Evolutionary conservation across 2,329 filamentous ascomycete species (phyloP).

Genomic region (Penicillium rolfsii): DNA sequence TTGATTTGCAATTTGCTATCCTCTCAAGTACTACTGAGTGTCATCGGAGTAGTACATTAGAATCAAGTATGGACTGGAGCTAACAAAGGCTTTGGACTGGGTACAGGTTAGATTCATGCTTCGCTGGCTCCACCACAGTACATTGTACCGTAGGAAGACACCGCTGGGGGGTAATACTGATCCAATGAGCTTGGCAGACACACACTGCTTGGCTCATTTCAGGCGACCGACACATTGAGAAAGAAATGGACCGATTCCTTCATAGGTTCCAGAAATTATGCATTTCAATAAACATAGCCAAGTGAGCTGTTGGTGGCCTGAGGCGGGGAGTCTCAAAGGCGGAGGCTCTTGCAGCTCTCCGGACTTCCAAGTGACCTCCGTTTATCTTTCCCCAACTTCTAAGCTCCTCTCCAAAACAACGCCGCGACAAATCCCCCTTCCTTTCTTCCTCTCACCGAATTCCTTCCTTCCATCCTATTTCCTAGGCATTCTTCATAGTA

Average conservation of each 20-base stretch:
- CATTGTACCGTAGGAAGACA: background rate
- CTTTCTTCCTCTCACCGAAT: slow-evolving; percentile 8
- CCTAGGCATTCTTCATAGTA: slow-evolving; percentile 7
- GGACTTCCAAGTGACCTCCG: slow-evolving; percentile 3
- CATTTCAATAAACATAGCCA: background rate
- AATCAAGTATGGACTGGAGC: background rate
- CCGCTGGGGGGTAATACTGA: background rate
- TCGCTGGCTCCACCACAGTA: background rate
- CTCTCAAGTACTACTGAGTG: background rate
- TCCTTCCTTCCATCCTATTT: background rate
- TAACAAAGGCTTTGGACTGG: no score
- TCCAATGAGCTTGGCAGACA: background rate
- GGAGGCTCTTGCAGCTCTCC: slow-evolving; percentile 21
- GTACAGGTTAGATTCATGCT: background rate
- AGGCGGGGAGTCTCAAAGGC: slow-evolving; percentile 19
- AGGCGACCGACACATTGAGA: background rate
- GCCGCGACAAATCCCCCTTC: slow-evolving; percentile 13
- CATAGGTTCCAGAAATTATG: background rate
- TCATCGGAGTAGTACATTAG: background rate
- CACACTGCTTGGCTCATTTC: background rate
- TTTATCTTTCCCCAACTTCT: slow-evolving; percentile 26
- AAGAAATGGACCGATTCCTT: background rate
- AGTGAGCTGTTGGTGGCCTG: background rate
- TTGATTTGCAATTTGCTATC: slow-evolving; percentile 13
- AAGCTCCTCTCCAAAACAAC: slow-evolving; percentile 1